Base-by-base conservation (phyloP, 192 early-diverging fungal species). In the Backusella morwellensis region DNA sequence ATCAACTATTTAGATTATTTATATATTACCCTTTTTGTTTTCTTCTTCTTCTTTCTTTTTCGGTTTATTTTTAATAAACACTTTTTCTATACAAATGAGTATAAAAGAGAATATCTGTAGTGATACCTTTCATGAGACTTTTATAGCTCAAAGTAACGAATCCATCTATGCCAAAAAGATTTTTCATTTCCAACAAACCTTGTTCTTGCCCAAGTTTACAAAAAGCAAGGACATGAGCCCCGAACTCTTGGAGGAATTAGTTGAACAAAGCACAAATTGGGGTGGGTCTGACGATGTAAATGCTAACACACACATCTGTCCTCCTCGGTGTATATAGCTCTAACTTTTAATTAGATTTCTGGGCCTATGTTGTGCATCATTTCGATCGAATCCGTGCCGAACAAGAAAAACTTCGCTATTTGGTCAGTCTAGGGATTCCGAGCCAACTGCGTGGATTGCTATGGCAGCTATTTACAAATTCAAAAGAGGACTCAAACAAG, bases 391-490 rank as follows among this genome's bases (percentile, higher is more conserved):
- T 90, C 17, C 89, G 88, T 52, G 86, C 91, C 35, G 83, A 91
- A 68, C 85, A 96, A n/a, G 88, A 91, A 19, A 84, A 86, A n/a
- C 87, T 90, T 63, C 92, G 96, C 74, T 91, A 96, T 38, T 81
- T 82, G n/a, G 91, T 99, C 72, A 91, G 94, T 29, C 80, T 79
- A n/a, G 98, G 97, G 17, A 93, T 99, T 63, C 98, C 98, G 7
- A 85, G 89, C 50, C 85, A 95, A 1, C 86, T 99, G 56, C 92
- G 98, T 68, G 97, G 98, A 26, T 92, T 94, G 79, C 89, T 99
- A 72, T 99, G 98, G 98, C 96, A 95, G 81, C 81, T 96, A 35
- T 92, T 99, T 77, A 89, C 91, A 34, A 92, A 91, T 52, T 91
- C 93, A 47, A 95, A 96, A 84, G 87, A 91, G 47, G 80, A 88